Percentiles rank a stretch among this genome's conserved stretches.
phyloP scores from a whole-genome alignment of 495 filamentous ascomycete genomes.

The Penicillium pancosmium region DNA sequence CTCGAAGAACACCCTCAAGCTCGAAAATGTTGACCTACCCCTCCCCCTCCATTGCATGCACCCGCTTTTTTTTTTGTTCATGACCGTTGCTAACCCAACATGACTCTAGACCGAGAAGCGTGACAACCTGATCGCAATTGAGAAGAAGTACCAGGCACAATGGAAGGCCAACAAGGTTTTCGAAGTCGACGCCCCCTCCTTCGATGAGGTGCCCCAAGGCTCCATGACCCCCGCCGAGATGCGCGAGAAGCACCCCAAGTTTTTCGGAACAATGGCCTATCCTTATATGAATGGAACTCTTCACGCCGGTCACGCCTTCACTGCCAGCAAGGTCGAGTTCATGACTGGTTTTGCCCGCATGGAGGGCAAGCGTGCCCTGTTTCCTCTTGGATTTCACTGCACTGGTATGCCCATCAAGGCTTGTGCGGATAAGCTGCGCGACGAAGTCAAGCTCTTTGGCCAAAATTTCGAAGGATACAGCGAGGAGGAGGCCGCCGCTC shows the following conservation, averaged over 20 bases:
- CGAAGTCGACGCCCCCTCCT: slow-evolving; percentile 80
- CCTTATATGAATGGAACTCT: slow-evolving; percentile 97
- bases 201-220: slow-evolving; percentile 70
- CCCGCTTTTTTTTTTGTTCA: slow-evolving; percentile 12
- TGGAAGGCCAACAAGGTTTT: slow-evolving; percentile 83
- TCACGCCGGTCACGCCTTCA: slow-evolving; percentile 91
- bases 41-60: slow-evolving; percentile 31
- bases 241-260: slow-evolving; percentile 83
- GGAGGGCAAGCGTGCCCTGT: slow-evolving; percentile 84
- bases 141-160: slow-evolving; percentile 88
- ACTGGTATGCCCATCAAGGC: slow-evolving; percentile 99
- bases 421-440: slow-evolving; percentile 88
- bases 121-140: slow-evolving; percentile 81
- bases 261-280: slow-evolving; percentile 91
- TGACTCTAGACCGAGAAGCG: slow-evolving; percentile 79
- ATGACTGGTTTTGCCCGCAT: slow-evolving; percentile 79
- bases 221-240: slow-evolving; percentile 71
- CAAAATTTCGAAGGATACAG: slow-evolving; percentile 78
- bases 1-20: slow-evolving; percentile 69
- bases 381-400: slow-evolving; percentile 92
- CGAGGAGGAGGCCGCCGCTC: slow-evolving; percentile 54
- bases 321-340: slow-evolving; percentile 89
- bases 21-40: slow-evolving; percentile 63
- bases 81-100: slow-evolving; percentile 21
- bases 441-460: slow-evolving; percentile 89